Evolutionary conservation across 108 stramenopile genomes (phyloP), one percentile per base, ranked within the genome.

Genomic region (Fragilaria radians): DNA sequence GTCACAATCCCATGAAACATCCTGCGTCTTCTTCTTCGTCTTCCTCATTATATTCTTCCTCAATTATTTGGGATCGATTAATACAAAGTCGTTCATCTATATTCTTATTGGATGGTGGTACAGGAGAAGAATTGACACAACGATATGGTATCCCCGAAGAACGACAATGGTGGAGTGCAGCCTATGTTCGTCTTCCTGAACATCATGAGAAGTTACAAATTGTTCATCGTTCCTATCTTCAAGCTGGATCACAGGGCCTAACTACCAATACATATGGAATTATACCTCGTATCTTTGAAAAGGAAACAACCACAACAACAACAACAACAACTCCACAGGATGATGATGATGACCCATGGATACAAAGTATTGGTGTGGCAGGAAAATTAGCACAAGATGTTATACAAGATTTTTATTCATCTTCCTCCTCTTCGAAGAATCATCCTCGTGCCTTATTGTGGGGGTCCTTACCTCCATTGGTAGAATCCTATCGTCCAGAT

Each of bases 181-280:
- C 73, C 19, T 86, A 86, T 17, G 52, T 91, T 7, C 72, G 83
- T 17, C 59, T 79, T 36, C 32, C 32, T 18, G 17, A 82, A 57
- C 80, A 84, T 59, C 90, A 91, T 59, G 51, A 61, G 19, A 61
- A 61, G 5, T 50, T 91, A 5, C 55, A 76, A 59, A 54, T 75
- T 0, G 90, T 88, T 26, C 90, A 92, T 52, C 31, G 28, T 17
- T 80, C 82, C 14, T 92, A 86, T 61, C 55, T 92, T 21, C 26
- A 66, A 28, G 81, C 84, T 26, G 90, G 90, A 32, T 64, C 85
- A 21, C 47, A 65, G 23, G 78, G 81, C 0, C 72, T 92, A 25
- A 92, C 90, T 1, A 84, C 82, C 21, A 92, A 92, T 63, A 79
- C 80, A 1, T 92, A 86, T 57, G 86, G 85, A 14, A 68, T 88